These are phyloP conservation scores for Trichocomaceae sp. DNA, from an alignment of 2,329 filamentous ascomycete genomes.

Conservation along the genomic window DNA sequence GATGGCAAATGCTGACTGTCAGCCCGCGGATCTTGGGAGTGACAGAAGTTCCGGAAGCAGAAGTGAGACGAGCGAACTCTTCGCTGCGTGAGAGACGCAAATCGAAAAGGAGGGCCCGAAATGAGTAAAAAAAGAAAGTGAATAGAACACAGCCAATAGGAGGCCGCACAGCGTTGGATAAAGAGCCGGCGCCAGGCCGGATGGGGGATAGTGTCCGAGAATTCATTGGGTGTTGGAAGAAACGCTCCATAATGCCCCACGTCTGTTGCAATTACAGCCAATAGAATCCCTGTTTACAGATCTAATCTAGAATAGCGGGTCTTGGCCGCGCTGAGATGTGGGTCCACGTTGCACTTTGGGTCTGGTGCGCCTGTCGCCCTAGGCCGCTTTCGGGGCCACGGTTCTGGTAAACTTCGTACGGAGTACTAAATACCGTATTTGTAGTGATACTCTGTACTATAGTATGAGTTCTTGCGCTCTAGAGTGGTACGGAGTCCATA, in stretches of 20 bases:
- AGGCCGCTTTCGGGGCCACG: not conserved
- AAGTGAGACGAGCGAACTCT: not conserved
- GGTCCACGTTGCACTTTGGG: not conserved
- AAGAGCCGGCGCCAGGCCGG: not conserved
- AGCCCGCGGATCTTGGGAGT: too few species aligned
- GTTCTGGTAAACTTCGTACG: not conserved
- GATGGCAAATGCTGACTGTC: too few species aligned
- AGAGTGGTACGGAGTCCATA: too few species aligned
- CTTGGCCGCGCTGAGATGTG: not conserved
- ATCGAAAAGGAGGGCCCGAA: not conserved
- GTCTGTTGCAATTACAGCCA: not conserved
- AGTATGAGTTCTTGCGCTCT: too few species aligned
- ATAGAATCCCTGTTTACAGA: not conserved
- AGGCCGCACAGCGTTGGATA: not conserved
- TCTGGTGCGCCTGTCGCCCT: not conserved
- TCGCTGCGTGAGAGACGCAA: too few species aligned
- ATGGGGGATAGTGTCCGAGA: not conserved
- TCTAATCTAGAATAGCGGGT: not conserved
- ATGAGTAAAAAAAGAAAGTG: not conserved
- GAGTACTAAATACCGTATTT: not conserved
- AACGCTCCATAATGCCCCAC: too few species aligned
- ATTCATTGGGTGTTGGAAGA: not conserved
- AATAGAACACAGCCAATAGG: constrained; percentile 1
- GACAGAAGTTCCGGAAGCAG: not conserved
- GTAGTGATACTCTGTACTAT: too few species aligned